These are phyloP conservation scores for Ambrosia trifida DNA, from an alignment of 129 eudicot species.

Conservation along the genomic window DNA sequence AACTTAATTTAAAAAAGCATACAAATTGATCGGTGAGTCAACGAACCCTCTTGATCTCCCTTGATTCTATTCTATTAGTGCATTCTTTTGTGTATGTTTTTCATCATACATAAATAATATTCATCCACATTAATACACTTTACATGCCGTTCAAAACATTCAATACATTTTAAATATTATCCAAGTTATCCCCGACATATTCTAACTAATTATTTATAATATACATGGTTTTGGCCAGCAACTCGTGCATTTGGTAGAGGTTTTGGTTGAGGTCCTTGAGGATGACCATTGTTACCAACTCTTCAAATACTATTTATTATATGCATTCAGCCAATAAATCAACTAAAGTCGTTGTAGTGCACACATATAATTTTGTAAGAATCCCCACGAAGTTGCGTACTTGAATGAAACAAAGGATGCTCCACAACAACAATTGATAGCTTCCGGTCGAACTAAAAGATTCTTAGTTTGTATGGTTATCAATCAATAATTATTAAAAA, in stretches of 20 bases:
- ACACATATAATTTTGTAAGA: neutral
- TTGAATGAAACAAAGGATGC: neutral
- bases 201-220: neutral
- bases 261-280: conserved; percentile 25
- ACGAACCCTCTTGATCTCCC: no score
- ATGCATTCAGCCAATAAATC: neutral
- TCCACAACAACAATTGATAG: neutral
- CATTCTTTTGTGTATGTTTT: neutral
- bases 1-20: no score
- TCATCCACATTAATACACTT: no score
- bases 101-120: neutral
- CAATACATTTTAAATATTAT: neutral
- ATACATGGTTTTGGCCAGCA: conserved; percentile 1
- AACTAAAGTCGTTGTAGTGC: neutral
- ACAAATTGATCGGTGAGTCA: no score
- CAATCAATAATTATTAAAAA: neutral
- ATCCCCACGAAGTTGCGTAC: neutral
- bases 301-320: neutral
- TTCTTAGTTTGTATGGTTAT: neutral
- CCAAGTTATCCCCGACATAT: neutral
- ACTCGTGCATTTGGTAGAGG: conserved; percentile 13
- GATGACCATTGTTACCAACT: conserved; percentile 15
- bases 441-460: neutral
- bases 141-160: no score
- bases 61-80: no score